Evolutionary conservation across 2,329 filamentous ascomycete genomes (phyloP).

Genomic region (Sporothrix pseudoabietina): DNA sequence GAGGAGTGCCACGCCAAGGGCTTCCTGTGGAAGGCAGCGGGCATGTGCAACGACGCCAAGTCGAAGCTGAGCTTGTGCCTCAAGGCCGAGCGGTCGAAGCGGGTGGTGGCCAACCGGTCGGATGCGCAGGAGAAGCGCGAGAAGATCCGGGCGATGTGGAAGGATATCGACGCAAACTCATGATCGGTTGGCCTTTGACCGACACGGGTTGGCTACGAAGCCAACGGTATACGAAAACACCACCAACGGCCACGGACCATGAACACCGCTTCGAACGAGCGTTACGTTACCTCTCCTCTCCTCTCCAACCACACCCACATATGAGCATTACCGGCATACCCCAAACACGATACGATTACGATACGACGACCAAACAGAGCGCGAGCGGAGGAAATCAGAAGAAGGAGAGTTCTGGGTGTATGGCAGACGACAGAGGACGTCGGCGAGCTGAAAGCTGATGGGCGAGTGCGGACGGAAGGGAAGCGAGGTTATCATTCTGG

Average conservation of each 20-base stretch:
- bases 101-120: slow-evolving; percentile 75
- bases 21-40: slow-evolving; percentile 87
- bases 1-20: slow-evolving; percentile 93
- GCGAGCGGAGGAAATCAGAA: neutral
- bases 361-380: neutral
- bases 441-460: neutral
- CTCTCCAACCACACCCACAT: neutral
- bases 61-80: slow-evolving; percentile 82
- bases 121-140: slow-evolving; percentile 68
- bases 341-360: neutral
- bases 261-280: neutral
- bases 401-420: neutral
- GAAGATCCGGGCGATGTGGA: slow-evolving; percentile 75
- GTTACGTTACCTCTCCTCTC: neutral
- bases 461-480: neutral
- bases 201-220: neutral
- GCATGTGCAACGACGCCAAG: slow-evolving; percentile 89
- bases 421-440: too few relatives aligned
- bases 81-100: slow-evolving; percentile 74
- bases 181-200: slow-evolving; percentile 3
- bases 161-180: slow-evolving; percentile 73
- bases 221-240: neutral
- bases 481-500: neutral
- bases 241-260: neutral
- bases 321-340: neutral